These are phyloP conservation scores for Crepidotus variabilis DNA, from an alignment of 768 basidiomycete genomes.

Conservation along the genomic window DNA sequence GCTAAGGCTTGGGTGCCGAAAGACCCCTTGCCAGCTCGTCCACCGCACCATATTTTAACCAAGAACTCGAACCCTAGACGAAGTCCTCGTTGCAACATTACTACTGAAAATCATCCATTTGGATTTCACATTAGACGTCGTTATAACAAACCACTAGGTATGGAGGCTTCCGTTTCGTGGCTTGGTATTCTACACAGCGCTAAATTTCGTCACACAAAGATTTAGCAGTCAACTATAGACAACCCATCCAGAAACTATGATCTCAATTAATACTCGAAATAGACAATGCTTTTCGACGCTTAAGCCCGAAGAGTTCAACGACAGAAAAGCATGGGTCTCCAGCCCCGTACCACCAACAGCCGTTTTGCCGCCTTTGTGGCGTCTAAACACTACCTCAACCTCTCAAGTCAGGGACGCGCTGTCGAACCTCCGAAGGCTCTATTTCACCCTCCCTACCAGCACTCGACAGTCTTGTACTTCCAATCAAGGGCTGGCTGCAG, in stretches of 20 bases:
- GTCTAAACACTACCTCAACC: slow-evolving; percentile 31
- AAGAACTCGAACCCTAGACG: no score
- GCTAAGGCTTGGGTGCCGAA: slow-evolving; percentile 44
- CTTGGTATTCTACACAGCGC: no score
- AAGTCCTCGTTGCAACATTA: no score
- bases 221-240: no score
- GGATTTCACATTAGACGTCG: background rate
- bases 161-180: no score
- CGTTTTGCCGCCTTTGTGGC: slow-evolving; percentile 55
- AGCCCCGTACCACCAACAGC: slow-evolving; percentile 4
- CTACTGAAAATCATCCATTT: no score
- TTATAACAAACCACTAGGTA: slow-evolving; percentile 19
- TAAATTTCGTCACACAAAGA: no score
- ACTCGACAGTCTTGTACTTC: slow-evolving; percentile 10
- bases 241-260: slow-evolving; percentile 4
- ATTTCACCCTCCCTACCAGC: slow-evolving; percentile 35
- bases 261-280: slow-evolving; percentile 11
- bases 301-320: background rate
- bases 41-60: background rate
- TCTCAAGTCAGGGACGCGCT: slow-evolving; percentile 37
- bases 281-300: slow-evolving; percentile 10
- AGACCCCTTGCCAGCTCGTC: slow-evolving; percentile 30
- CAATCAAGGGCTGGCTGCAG: background rate
- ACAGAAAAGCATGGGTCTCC: no score
- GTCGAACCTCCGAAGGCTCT: slow-evolving; percentile 43